Evolutionary conservation across 768 basidiomycete species (phyloP).

Genomic region (Pleurotus djamor): DNA sequence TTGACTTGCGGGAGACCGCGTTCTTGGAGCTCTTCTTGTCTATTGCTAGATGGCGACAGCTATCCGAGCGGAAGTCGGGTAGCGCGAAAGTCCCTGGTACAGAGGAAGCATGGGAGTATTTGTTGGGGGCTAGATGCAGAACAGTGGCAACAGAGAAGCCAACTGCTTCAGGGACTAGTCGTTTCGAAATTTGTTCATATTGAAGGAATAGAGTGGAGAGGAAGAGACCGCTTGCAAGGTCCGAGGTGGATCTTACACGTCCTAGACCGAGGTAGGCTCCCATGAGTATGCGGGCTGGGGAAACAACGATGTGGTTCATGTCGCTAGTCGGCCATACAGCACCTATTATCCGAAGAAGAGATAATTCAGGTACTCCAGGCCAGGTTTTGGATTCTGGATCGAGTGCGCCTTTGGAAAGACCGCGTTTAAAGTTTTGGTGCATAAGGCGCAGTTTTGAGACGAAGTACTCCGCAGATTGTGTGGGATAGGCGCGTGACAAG

Average conservation of each 20-base stretch:
- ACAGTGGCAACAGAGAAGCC: conserved; percentile 77
- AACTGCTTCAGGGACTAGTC: conserved; percentile 85
- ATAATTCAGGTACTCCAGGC: conserved; percentile 83
- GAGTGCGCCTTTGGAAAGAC: conserved; percentile 68
- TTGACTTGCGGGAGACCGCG: conserved; percentile 38
- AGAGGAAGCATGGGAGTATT: conserved; percentile 37
- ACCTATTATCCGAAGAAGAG: conserved; percentile 78
- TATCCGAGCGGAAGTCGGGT: conserved; percentile 62
- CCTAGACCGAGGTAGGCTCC: conserved; percentile 88
- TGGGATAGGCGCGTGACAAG: conserved; percentile 79
- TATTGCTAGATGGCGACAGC: conserved; percentile 34
- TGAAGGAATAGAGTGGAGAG: conserved; percentile 82
- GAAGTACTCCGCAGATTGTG: conserved; percentile 75
- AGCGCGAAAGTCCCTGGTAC: conserved; percentile 72
- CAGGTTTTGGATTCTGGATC: conserved; percentile 73
- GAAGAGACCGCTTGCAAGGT: conserved; percentile 87
- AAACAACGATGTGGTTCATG: conserved; percentile 85
- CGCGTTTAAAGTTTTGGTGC: conserved; percentile 91
- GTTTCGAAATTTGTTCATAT: conserved; percentile 83
- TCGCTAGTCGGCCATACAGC: conserved; percentile 93
- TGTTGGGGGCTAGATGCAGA: conserved; percentile 71
- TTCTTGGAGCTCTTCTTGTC: conserved; percentile 36
- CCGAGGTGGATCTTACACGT: conserved; percentile 70
- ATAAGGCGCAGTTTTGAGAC: conserved; percentile 82
- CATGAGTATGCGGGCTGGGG: conserved; percentile 84